phyloP scores from a whole-genome alignment of 306 rosid genomes.

The Purshia tridentata region DNA sequence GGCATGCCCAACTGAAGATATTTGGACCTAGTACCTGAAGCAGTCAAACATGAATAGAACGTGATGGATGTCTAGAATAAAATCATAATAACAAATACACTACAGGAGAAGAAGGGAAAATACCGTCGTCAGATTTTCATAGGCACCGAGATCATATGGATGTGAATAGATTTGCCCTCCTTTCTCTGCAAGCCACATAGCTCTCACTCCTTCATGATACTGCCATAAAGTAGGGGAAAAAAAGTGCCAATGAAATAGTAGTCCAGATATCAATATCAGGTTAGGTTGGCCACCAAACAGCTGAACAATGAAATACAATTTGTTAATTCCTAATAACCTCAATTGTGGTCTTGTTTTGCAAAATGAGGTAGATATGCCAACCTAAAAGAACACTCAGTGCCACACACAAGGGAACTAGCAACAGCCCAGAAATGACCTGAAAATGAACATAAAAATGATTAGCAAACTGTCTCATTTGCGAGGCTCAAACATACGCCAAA shows the following conservation, averaged over 20 bases:
- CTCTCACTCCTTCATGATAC: constrained; percentile 96
- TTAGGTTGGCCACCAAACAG: constrained; percentile 26
- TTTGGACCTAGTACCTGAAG: constrained; percentile 83
- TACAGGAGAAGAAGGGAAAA: constrained; percentile 6
- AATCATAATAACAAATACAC: not conserved
- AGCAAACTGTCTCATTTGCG: constrained; percentile 29
- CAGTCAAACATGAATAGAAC: constrained; percentile 27
- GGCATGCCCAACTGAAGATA: constrained; percentile 72
- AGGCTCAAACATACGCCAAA: constrained; percentile 20
- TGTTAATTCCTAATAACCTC: constrained; percentile 59
- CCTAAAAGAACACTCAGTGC: constrained; percentile 77
- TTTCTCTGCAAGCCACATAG: constrained; percentile 96
- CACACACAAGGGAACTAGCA: constrained; percentile 68
- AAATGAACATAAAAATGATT: constrained; percentile 18
- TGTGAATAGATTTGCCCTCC: constrained; percentile 83
- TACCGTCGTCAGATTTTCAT: constrained; percentile 79
- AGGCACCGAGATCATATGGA: constrained; percentile 93
- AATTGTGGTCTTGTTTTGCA: constrained; percentile 93
- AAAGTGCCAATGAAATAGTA: constrained; percentile 28
- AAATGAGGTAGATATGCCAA: constrained; percentile 84
- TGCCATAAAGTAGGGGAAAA: constrained; percentile 30
- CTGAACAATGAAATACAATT: constrained; percentile 22
- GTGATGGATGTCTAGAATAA: not conserved
- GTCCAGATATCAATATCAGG: constrained; percentile 5
- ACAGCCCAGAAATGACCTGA: constrained; percentile 80